Percentiles rank a stretch among this genome's conserved stretches.
phyloP scores from a whole-genome alignment of 1,284 basidiomycete species.

The Neolentinus lepideus region DNA sequence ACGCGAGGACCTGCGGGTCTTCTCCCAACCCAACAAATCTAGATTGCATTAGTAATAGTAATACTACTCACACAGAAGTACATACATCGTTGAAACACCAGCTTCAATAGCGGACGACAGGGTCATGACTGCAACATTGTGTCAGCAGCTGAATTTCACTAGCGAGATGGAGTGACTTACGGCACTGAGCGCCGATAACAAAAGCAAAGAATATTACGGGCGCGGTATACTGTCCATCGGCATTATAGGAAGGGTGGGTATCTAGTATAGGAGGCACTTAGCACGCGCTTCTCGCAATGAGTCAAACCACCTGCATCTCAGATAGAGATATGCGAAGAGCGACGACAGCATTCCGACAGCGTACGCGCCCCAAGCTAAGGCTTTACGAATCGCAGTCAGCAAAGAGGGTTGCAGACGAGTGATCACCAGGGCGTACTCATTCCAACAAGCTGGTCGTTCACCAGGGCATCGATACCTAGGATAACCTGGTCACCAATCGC shows the following conservation, averaged over 20 bases:
- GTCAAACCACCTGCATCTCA: conserved; percentile 48
- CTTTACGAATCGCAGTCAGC: conserved; percentile 22
- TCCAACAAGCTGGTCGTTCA: conserved; percentile 82
- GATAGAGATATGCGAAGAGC: conserved; percentile 78
- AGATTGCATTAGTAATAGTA: background rate
- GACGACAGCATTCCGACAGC: conserved; percentile 71
- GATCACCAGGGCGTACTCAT: conserved; percentile 47
- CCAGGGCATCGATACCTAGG: conserved; percentile 68
- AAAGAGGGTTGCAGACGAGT: background rate
- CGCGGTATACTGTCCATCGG: conserved; percentile 68
- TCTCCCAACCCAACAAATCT: conserved; percentile 82
- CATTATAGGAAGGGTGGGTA: conserved; percentile 69
- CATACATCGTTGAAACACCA: conserved; percentile 78
- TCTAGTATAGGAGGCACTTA: conserved; percentile 29
- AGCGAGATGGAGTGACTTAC: conserved; percentile 31
- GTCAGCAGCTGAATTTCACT: conserved; percentile 2
- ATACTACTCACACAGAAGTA: conserved; percentile 2
- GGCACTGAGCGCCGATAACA: conserved; percentile 69
- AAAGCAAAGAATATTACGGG: conserved; percentile 77
- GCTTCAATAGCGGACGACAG: conserved; percentile 68
- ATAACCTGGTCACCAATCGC: background rate
- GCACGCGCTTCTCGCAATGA: conserved; percentile 8
- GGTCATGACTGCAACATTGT: conserved; percentile 44
- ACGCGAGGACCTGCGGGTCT: conserved; percentile 70
- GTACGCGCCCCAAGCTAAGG: conserved; percentile 73